Conservation (phyloP, 139 green algal genomes). For the Pleodorina starrii region DNA sequence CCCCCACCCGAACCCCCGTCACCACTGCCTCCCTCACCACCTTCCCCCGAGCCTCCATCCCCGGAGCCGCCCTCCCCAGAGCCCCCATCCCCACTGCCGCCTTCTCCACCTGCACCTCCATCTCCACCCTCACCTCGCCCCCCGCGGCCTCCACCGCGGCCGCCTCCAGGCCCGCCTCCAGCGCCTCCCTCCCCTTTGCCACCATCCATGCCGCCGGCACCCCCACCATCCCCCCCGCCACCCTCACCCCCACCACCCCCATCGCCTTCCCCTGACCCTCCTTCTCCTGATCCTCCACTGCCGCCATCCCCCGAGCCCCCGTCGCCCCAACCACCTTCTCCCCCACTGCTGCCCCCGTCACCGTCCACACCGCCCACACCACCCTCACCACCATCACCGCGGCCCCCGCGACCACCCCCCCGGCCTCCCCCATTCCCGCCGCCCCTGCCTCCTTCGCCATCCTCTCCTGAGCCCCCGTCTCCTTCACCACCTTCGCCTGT, state of each 20-base stretch:
- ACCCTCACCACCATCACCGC: background rate
- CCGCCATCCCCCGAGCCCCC: background rate
- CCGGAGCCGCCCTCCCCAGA: background rate
- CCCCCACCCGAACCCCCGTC: background rate
- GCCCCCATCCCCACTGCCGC: background rate
- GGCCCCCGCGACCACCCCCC: background rate
- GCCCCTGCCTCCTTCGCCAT: background rate
- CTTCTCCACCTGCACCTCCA: background rate
- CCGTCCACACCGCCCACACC: background rate
- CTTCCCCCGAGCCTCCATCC: too few species aligned
- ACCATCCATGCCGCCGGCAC: background rate
- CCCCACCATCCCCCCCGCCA: background rate
- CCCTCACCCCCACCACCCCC: background rate
- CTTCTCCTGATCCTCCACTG: background rate
- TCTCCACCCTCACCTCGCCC: background rate
- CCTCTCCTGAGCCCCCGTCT: background rate
- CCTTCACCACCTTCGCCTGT: background rate
- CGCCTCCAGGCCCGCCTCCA: too few species aligned
- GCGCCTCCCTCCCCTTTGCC: too few species aligned
- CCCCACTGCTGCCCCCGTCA: background rate
- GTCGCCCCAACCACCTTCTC: background rate
- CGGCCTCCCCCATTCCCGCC: background rate
- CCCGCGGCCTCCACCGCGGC: background rate
- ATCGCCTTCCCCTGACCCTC: background rate
- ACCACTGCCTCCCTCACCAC: too few species aligned